phyloP scores from a whole-genome alignment of 2,329 filamentous ascomycete species.

The Chaetomiaceae sp. region DNA sequence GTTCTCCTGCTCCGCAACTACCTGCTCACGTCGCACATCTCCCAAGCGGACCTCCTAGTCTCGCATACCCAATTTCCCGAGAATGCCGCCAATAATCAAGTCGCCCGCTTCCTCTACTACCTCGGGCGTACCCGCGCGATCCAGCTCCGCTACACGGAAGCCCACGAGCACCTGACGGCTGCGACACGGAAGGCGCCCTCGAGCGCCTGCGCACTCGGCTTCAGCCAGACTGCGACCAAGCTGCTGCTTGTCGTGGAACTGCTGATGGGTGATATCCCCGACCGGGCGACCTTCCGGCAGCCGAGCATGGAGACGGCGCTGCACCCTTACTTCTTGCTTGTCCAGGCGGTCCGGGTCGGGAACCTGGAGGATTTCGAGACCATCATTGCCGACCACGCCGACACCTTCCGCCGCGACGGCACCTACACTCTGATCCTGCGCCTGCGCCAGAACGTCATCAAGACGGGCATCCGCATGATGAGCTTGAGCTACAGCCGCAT shows the following conservation, averaged over 20 bases:
- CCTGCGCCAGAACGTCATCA: constrained; percentile 96
- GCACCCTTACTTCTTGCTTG: constrained; percentile 88
- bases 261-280: constrained; percentile 97
- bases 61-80: constrained; percentile 94
- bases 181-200: constrained; percentile 94
- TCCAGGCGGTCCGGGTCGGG: constrained; percentile 93
- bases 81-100: constrained; percentile 94
- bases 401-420: constrained; percentile 85
- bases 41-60: constrained; percentile 91
- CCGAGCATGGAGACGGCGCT: constrained; percentile 80
- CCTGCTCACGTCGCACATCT: constrained; percentile 91
- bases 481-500: constrained; percentile 97
- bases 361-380: constrained; percentile 91
- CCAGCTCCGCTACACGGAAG: constrained; percentile 94
- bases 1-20: constrained; percentile 94
- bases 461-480: constrained; percentile 99
- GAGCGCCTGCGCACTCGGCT: constrained; percentile 82
- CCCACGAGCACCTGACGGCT: constrained; percentile 87
- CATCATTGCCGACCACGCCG: constrained; percentile 73
- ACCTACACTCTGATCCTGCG: constrained; percentile 95
- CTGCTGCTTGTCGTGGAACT: constrained; percentile 94
- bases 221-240: constrained; percentile 94
- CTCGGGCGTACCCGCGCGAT: constrained; percentile 93
- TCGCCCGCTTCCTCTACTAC: constrained; percentile 96
- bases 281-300: constrained; percentile 89